phyloP scores from a whole-genome alignment of 345 rosid species.

The Pugionium cornutum region DNA sequence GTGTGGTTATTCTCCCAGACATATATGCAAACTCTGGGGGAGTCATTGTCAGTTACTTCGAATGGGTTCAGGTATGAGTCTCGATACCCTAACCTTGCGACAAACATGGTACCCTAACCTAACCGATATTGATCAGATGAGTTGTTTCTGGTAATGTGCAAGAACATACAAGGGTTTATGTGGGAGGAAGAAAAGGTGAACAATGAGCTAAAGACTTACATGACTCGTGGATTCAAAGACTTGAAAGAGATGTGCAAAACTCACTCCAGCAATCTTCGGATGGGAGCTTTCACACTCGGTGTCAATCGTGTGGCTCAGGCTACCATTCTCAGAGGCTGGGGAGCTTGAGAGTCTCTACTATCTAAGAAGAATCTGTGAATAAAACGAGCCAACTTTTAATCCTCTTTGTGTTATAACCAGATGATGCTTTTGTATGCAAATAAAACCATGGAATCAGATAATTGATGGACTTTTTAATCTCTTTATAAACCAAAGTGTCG shows the following conservation, averaged over 20 bases:
- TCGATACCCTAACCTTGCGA: neutral
- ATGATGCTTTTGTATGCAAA: conserved; percentile 27
- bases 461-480: conserved; percentile 13
- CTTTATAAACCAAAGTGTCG: conserved; percentile 4
- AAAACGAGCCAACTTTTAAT: conserved; percentile 23
- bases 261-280: conserved; percentile 82
- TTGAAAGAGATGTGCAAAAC: conserved; percentile 88
- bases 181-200: conserved; percentile 98
- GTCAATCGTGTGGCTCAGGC: conserved; percentile 95
- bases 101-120: neutral
- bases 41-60: conserved; percentile 96
- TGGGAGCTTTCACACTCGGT: conserved; percentile 98
- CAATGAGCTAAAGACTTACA: conserved; percentile 71
- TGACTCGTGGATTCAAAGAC: conserved; percentile 75
- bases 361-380: conserved; percentile 10
- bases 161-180: conserved; percentile 99
- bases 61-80: conserved; percentile 93
- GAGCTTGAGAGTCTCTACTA: conserved; percentile 49
- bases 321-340: conserved; percentile 92
- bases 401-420: conserved; percentile 18
- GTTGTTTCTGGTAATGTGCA: conserved; percentile 31
- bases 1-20: conserved; percentile 95
- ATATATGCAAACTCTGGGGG: conserved; percentile 96
- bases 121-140: conserved; percentile 12
- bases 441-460: conserved; percentile 16